These are phyloP conservation scores for Ceratocystis ficicola DNA, from an alignment of 2,329 filamentous ascomycete species.

Conservation along the genomic window DNA sequence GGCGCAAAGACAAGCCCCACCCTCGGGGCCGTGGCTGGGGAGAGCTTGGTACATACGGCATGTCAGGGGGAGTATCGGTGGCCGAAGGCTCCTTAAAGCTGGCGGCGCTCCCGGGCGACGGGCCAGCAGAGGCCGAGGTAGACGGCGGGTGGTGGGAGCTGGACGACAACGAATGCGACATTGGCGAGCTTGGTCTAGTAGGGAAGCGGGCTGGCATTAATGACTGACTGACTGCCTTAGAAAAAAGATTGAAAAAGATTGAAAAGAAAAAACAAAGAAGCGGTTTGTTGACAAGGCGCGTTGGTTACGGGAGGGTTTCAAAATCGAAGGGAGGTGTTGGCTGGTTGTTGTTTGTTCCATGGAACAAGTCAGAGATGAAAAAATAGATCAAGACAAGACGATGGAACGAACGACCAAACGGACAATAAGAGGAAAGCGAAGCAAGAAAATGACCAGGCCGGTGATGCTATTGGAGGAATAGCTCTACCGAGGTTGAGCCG, in stretches of 20 bases:
- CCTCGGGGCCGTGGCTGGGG: neutral
- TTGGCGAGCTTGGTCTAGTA: neutral
- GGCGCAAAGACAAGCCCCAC: neutral
- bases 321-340: no score
- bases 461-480: neutral
- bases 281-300: no score
- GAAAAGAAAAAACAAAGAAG: conserved; percentile 48
- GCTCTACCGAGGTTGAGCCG: neutral
- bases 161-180: conserved; percentile 19
- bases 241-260: conserved; percentile 54
- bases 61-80: conserved; percentile 75
- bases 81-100: conserved; percentile 32
- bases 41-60: conserved; percentile 53
- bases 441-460: neutral
- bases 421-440: conserved; percentile 21
- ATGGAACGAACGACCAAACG: no score
- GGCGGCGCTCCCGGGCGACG: neutral
- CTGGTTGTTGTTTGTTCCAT: no score
- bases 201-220: no score
- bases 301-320: no score
- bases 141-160: neutral
- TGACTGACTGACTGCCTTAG: conserved; percentile 29
- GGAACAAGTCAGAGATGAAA: no score
- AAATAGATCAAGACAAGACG: no score
- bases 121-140: neutral